phyloP scores from a whole-genome alignment of 192 early-diverging fungal species.

The Coemansia sp. region DNA sequence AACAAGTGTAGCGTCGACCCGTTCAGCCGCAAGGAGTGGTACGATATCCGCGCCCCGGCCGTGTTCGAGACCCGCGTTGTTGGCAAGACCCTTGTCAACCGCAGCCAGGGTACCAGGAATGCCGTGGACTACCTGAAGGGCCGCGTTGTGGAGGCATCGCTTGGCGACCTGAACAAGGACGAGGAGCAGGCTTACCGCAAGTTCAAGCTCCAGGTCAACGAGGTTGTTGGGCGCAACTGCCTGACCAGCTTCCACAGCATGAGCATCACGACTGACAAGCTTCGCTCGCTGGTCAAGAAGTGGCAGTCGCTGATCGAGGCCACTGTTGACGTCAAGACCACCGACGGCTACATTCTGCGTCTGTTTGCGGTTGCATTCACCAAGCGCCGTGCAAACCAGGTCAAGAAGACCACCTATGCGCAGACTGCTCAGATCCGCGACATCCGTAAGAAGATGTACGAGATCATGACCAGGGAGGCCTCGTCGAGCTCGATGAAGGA shows the following conservation, averaged over 20 bases:
- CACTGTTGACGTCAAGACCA: slow-evolving; percentile 99
- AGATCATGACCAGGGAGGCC: slow-evolving; percentile 91
- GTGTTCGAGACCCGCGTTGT: slow-evolving; percentile 92
- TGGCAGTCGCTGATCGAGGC: slow-evolving; percentile 99
- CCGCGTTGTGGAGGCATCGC: slow-evolving; percentile 95
- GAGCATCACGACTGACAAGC: slow-evolving; percentile 99
- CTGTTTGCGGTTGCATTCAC: slow-evolving; percentile 98
- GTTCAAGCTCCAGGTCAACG: slow-evolving; percentile 95
- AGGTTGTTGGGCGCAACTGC: slow-evolving; percentile 97
- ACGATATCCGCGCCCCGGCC: slow-evolving; percentile 98
- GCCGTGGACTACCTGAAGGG: slow-evolving; percentile 96
- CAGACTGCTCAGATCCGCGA: slow-evolving; percentile 93
- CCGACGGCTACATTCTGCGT: slow-evolving; percentile 99
- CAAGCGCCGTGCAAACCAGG: slow-evolving; percentile 88
- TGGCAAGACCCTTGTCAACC: slow-evolving; percentile 99
- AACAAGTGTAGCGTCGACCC: slow-evolving; percentile 75
- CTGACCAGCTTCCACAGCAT: slow-evolving; percentile 99
- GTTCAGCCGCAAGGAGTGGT: slow-evolving; percentile 99
- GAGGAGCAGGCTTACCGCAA: slow-evolving; percentile 95
- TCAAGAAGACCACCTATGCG: slow-evolving; percentile 98
- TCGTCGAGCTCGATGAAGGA: slow-evolving; percentile 90
- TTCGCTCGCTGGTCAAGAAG: slow-evolving; percentile 99
- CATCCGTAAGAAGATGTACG: slow-evolving; percentile 99
- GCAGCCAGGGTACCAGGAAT: slow-evolving; percentile 98
- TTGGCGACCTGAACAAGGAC: slow-evolving; percentile 93